Base-by-base conservation (phyloP, 2,329 filamentous ascomycete genomes). In the Phaeosphaeria sp. region DNA sequence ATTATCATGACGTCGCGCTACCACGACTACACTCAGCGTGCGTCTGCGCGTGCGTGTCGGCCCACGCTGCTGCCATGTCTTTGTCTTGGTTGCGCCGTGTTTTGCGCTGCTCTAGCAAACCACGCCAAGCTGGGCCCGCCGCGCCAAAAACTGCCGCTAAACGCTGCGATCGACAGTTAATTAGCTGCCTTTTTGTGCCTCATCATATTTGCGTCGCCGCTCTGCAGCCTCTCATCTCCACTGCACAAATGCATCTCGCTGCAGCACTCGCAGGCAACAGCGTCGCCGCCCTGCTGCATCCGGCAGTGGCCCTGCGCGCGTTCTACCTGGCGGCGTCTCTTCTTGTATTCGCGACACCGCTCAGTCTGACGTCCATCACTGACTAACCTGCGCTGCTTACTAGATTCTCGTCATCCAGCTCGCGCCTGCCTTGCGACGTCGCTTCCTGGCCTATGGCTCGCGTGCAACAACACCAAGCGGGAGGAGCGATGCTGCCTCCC, bases 381-480 rank as follows among this genome's bases (percentile, higher is more conserved):
- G 49, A 71, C 70, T 74, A 55, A 73, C 67, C 65, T 51, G 57
- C 51, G n/a, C 61, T 68, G 64, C 71, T 68, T 68, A 64, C 61
- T 70, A 83, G 81, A 77, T 86, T 33, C 70, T 88, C 52, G 71
- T 82, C 49, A 77, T 86, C 59, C 82, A 81, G 71, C 74, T 79
- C 60, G 74, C 84, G 43, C 82, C 84, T 56, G 72, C 80, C 44
- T 76, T 89, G 49, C 80, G 80, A 63, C 65, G 69, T 56, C 85
- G 86, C 51, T 88, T 89, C 72, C 78, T 89, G 50, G 77, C 81
- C 48, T 89, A 89, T 72, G 87, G 87, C 53, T 81, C 86, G 53
- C 83, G 86, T 68, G 77, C 82, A 18, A 66, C 30, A 36, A 7
- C 73, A 2, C 53, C 63, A 15, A 55, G 48, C 30, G 50, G 20